Evolutionary conservation across 139 green algal genomes (phyloP).

Genomic region (Chlorella sp.): DNA sequence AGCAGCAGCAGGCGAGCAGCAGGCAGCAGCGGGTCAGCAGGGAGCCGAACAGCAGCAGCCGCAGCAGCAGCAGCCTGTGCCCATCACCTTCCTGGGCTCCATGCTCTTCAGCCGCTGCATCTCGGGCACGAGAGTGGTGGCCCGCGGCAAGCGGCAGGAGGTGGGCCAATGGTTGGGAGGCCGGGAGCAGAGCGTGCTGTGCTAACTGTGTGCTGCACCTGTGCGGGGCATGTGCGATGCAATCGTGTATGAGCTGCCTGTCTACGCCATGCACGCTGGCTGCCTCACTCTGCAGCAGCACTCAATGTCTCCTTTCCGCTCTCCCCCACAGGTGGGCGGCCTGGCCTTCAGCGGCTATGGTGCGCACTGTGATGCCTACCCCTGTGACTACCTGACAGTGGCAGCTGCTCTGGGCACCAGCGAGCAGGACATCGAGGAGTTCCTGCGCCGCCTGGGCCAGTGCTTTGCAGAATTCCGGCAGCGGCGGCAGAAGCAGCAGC

Average conservation of each 20-base stretch:
- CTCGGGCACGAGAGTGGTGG: conserved; percentile 88
- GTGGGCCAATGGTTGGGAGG: not conserved
- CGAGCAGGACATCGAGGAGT: conserved; percentile 74
- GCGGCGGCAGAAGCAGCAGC: not conserved
- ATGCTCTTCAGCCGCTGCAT: conserved; percentile 86
- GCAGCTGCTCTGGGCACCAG: conserved; percentile 86
- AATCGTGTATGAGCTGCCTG: no score
- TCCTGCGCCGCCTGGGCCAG: conserved; percentile 62
- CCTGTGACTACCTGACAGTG: conserved; percentile 84
- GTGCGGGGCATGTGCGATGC: no score
- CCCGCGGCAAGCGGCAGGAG: conserved; percentile 58
- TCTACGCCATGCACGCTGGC: no score
- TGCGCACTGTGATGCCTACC: conserved; percentile 75
- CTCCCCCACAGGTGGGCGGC: conserved; percentile 60
- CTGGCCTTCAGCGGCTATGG: conserved; percentile 83
- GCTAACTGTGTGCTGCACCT: no score
- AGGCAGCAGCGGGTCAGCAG: not conserved
- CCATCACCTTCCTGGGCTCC: conserved; percentile 72
- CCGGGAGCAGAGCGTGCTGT: no score
- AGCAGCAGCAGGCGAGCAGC: not conserved
- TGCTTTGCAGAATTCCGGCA: conserved; percentile 38
- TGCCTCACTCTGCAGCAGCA: no score
- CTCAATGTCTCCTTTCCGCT: no score
- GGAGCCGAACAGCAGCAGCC: not conserved
- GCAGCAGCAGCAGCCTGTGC: not conserved